phyloP scores from a whole-genome alignment of 352 stramenopile species.

The Elongisporangium senticosum region DNA sequence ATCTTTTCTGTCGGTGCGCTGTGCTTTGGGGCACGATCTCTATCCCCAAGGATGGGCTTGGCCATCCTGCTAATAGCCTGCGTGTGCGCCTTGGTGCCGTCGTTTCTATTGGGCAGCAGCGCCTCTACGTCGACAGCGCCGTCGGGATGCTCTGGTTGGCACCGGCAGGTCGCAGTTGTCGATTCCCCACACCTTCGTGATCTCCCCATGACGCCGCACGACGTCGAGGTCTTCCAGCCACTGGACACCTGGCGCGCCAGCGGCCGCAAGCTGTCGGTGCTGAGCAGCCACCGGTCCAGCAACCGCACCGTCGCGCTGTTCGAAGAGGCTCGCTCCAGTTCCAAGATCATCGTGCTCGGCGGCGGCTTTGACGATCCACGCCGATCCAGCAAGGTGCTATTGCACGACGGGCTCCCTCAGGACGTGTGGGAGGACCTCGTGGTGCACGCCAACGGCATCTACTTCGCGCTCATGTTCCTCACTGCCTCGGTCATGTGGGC shows the following conservation, averaged over 20 bases:
- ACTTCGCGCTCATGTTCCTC: constrained; percentile 31
- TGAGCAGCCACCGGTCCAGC: background rate
- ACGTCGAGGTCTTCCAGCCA: background rate
- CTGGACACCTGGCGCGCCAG: background rate
- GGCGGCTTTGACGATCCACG: background rate
- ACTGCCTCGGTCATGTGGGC: constrained; percentile 32
- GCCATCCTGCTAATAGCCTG: background rate
- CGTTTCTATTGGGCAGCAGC: background rate
- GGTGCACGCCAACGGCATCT: constrained; percentile 20
- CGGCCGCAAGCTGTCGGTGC: no score
- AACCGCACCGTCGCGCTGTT: background rate
- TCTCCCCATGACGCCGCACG: background rate
- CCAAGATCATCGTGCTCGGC: background rate
- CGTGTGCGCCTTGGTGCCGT: no score
- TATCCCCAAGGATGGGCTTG: background rate
- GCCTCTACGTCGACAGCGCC: background rate
- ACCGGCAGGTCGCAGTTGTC: background rate
- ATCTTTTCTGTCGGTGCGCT: background rate
- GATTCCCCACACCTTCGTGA: background rate
- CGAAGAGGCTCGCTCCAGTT: background rate
- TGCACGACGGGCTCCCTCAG: constrained; percentile 1
- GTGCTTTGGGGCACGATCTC: no score
- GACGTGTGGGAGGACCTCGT: constrained; percentile 23
- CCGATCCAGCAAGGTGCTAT: background rate
- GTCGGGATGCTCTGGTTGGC: background rate